Percentiles rank a stretch among this genome's conserved stretches.
phyloP scores from a whole-genome alignment of 352 stramenopile genomes.

The Pelagophyceae sp. region DNA sequence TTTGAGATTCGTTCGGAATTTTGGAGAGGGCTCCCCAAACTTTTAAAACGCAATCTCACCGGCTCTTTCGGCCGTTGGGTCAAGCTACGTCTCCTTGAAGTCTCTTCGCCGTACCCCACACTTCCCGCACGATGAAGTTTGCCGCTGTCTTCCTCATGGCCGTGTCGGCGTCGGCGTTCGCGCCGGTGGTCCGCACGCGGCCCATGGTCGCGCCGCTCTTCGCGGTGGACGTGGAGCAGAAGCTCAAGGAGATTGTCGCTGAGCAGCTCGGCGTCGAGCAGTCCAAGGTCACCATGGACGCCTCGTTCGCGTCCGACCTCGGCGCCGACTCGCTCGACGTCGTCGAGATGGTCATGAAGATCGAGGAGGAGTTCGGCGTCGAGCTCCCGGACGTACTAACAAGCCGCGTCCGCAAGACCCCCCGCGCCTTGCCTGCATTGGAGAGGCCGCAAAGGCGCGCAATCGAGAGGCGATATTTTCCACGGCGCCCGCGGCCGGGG shows the following conservation, averaged over 20 bases:
- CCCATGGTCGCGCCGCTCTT: background rate
- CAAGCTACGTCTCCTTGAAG: no score
- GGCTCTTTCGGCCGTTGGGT: no score
- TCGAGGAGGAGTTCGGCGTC: constrained; percentile 22
- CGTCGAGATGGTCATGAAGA: constrained; percentile 23
- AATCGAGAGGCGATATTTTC: no score
- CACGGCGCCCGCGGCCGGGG: no score
- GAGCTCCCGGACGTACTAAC: constrained; percentile 17
- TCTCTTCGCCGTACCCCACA: background rate
- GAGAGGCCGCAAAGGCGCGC: no score
- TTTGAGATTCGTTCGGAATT: no score
- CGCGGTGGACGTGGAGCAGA: background rate
- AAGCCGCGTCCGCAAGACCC: no score
- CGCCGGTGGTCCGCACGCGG: background rate
- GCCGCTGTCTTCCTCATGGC: no score
- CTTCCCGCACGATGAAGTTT: background rate
- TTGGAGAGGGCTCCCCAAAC: no score
- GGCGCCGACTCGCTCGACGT: constrained; percentile 19
- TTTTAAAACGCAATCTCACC: no score
- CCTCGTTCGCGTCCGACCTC: constrained; percentile 15
- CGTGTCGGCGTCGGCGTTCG: background rate
- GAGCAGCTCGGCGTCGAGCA: constrained; percentile 22
- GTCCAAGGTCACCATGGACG: constrained; percentile 3
- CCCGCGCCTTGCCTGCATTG: no score
- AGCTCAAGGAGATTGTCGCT: constrained; percentile 16